These are phyloP conservation scores for Bremia lactucae DNA, from an alignment of 352 stramenopile species.

Conservation along the genomic window DNA sequence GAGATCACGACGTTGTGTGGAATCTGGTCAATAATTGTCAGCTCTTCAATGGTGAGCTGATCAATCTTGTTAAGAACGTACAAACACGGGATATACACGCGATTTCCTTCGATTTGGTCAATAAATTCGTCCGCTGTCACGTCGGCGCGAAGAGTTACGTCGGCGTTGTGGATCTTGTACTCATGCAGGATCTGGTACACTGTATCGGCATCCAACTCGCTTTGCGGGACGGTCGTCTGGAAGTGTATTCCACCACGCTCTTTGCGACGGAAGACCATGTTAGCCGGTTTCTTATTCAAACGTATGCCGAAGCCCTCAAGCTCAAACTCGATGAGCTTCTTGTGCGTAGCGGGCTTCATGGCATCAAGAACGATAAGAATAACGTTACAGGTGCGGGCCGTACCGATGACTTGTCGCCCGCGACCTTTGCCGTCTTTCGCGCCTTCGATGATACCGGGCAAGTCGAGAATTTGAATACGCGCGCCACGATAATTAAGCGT, in stretches of 20 bases:
- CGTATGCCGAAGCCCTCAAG: constrained; percentile 97
- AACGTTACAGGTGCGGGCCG: constrained; percentile 95
- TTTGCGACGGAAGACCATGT: constrained; percentile 95
- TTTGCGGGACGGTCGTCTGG: constrained; percentile 88
- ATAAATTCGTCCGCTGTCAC: constrained; percentile 97
- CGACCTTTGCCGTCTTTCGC: constrained; percentile 96
- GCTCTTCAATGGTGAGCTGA: constrained; percentile 96
- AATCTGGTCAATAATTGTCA: constrained; percentile 97
- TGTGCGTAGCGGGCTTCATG: constrained; percentile 95
- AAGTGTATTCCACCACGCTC: constrained; percentile 96
- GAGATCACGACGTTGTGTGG: constrained; percentile 97
- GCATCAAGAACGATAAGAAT: constrained; percentile 97
- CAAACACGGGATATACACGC: constrained; percentile 95
- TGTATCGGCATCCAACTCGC: constrained; percentile 90
- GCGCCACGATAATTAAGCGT: constrained; percentile 93
- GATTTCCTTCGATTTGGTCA: constrained; percentile 97
- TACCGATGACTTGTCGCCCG: constrained; percentile 94
- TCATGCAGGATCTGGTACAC: constrained; percentile 93
- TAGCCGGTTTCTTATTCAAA: constrained; percentile 95
- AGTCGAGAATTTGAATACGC: constrained; percentile 83
- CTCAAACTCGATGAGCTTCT: constrained; percentile 98
- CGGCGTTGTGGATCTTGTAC: constrained; percentile 97
- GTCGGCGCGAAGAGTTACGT: constrained; percentile 94
- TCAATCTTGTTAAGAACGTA: constrained; percentile 99
- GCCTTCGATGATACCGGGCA: constrained; percentile 97